Conservation (phyloP, 1,284 basidiomycete genomes). For the Moesziomyces globuligerus region DNA sequence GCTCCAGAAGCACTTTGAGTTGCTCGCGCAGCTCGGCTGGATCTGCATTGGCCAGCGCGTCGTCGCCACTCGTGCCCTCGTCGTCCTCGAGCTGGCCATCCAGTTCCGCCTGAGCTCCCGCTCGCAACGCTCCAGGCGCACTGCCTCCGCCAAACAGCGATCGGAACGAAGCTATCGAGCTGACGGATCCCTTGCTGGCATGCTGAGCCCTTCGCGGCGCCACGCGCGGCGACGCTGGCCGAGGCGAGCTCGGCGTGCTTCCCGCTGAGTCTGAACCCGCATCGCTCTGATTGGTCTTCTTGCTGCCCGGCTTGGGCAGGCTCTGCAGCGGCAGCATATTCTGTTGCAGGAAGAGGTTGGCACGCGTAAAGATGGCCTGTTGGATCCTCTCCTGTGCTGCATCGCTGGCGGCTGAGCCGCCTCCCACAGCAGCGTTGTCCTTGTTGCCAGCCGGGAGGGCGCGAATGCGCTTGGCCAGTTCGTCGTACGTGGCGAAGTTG, state of each 20-base stretch:
- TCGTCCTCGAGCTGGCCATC: slow-evolving; percentile 9
- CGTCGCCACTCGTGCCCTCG: background rate
- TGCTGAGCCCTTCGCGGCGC: slow-evolving; percentile 14
- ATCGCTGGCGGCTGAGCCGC: slow-evolving; percentile 22
- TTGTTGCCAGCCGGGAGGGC: slow-evolving; percentile 71
- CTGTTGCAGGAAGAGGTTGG: slow-evolving; percentile 84
- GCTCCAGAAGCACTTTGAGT: slow-evolving; percentile 58
- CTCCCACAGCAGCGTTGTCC: slow-evolving; percentile 5
- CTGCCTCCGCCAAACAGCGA: slow-evolving; percentile 40
- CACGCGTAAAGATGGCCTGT: slow-evolving; percentile 79
- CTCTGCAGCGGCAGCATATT: slow-evolving; percentile 73
- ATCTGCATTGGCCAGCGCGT: slow-evolving; percentile 9
- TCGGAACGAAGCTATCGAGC: slow-evolving; percentile 35
- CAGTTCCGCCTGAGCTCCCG: slow-evolving; percentile 3
- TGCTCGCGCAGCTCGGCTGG: slow-evolving; percentile 39
- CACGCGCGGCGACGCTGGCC: slow-evolving; percentile 16
- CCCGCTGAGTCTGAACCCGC: slow-evolving; percentile 26
- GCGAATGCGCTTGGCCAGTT: slow-evolving; percentile 83
- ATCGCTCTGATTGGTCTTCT: slow-evolving; percentile 46
- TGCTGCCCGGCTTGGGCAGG: slow-evolving; percentile 73
- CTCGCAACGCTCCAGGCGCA: slow-evolving; percentile 4
- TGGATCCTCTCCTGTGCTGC: slow-evolving; percentile 83
- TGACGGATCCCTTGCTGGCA: slow-evolving; percentile 24
- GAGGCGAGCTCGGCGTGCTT: slow-evolving; percentile 25
- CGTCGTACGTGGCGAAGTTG: slow-evolving; percentile 87